Evolutionary conservation across 225 moss, liverwort and hornwort genomes (phyloP), one percentile per base, ranked within the genome.

Genomic region (Marchantia paleacea): DNA sequence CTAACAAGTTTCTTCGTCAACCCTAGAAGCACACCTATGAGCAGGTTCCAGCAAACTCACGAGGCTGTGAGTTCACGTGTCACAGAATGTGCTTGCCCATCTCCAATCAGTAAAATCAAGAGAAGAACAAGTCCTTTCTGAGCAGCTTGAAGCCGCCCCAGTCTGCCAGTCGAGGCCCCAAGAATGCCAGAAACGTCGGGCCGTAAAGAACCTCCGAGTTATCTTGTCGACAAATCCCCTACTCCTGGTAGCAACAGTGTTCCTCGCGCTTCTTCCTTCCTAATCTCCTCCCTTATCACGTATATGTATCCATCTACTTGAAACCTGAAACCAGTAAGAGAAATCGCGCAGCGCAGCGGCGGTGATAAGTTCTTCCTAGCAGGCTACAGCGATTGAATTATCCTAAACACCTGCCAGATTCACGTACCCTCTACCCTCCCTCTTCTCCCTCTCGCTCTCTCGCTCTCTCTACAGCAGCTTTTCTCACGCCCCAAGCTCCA

Each of bases 231-330:
- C 47, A 64, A 62, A 61, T 77, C 78, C 61, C 58, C 52, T 51
- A 78, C 65, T 53, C 67, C 67, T 25, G 18, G 15, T 51, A 62
- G 77, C 47, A 77, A 48, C 77, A 63, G 15, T 29, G 54, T 30
- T 74, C 19, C 69, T 70, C 48, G 47, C 0, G 48, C 19, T 29
- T 57, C 57, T 13, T 57, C 14, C 60, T 72, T 73, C 72, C 72
- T 53, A 75, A 75, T 67, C 81, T 52, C 66, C 52, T 68, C 73
- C 63, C 67, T 75, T 29, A 52, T 55, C 53, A 18, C 58, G 29
- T 55, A 29, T 81, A 75, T n/a, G 67, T 54, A 66, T 75, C 80
- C 75, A 81, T 75, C 66, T 67, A 68, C 81, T 29, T 13, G 12
- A 5, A 54, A 53, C 64, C 67, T 12, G 55, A 55, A 78, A 78